A percentile compares a stretch with the other conserved stretches of the same genome.
Conservation (phyloP, 257 asterid genomes). For the Craterostigma plantagineum region DNA sequence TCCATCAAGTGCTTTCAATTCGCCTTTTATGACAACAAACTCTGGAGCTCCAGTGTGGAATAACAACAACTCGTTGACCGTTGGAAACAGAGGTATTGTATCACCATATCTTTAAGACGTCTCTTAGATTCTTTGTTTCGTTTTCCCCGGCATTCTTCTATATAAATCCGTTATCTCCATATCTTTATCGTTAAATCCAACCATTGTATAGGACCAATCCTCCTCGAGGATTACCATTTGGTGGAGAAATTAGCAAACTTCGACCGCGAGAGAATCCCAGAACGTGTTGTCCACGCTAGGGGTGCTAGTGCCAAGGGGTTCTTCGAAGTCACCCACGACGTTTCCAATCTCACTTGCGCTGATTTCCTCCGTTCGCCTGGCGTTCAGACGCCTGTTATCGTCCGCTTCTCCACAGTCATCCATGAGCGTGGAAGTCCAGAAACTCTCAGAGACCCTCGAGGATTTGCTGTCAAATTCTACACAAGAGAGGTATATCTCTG, state of each 20-base stretch:
- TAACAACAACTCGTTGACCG: constrained; percentile 41
- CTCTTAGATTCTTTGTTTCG: neutral
- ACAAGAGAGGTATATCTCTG: constrained; percentile 22
- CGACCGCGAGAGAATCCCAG: constrained; percentile 57
- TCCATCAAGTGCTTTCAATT: constrained; percentile 39
- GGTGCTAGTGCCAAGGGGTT: constrained; percentile 99
- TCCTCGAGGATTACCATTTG: constrained; percentile 56
- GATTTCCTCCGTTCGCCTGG: constrained; percentile 98
- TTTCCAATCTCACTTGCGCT: constrained; percentile 77
- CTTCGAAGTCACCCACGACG: constrained; percentile 90
- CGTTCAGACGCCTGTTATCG: constrained; percentile 83
- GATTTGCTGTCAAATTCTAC: constrained; percentile 36
- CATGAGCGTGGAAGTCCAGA: constrained; percentile 99
- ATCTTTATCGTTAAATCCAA: neutral
- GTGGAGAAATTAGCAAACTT: constrained; percentile 50
- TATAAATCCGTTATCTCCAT: neutral
- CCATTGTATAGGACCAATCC: constrained; percentile 32
- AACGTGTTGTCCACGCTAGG: constrained; percentile 40
- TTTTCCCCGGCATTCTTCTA: too few relatives aligned
- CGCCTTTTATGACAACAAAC: constrained; percentile 51
- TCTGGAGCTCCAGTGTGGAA: constrained; percentile 60
- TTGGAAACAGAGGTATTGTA: constrained; percentile 56
- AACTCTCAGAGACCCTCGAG: constrained; percentile 90
- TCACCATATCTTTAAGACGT: too few relatives aligned
- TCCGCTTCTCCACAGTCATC: constrained; percentile 88